Evolutionary conservation across 1,284 basidiomycete genomes (phyloP).

Genomic region (Heliocybe sulcata): DNA sequence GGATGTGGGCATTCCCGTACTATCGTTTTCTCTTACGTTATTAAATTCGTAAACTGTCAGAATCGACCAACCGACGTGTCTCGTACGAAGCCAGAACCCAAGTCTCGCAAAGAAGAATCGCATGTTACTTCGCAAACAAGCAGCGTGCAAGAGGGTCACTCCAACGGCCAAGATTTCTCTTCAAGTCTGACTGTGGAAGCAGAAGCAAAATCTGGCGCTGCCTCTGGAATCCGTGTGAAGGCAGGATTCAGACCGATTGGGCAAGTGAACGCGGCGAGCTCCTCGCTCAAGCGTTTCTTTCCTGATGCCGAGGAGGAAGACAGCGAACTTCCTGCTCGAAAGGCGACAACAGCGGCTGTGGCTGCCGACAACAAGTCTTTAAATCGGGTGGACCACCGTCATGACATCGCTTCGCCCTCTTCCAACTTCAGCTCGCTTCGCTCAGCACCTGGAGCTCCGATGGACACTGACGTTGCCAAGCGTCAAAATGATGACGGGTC

Average conservation of each 20-base stretch:
- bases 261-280: slow-evolving; percentile 29
- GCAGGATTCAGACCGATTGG: slow-evolving; percentile 61
- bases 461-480: not conserved
- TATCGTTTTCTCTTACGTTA: not conserved
- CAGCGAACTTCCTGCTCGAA: not conserved
- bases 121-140: not conserved
- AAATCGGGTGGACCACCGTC: not conserved
- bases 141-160: not conserved
- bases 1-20: slow-evolving; percentile 9
- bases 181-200: not conserved
- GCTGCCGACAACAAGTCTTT: not conserved
- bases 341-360: not conserved
- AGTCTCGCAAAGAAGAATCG: not conserved
- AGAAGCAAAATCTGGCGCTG: not conserved
- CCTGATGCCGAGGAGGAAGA: slow-evolving; percentile 65
- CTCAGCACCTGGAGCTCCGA: not conserved
- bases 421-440: not conserved
- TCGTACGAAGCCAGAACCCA: not conserved
- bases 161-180: not conserved
- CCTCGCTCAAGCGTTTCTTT: slow-evolving; percentile 64
- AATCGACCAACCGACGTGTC: not conserved
- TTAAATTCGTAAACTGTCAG: not conserved
- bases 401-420: too few relatives aligned
- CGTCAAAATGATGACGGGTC: not conserved
- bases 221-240: slow-evolving; percentile 24